phyloP scores from a whole-genome alignment of 495 filamentous ascomycete genomes.

The Evernia prunastri region DNA sequence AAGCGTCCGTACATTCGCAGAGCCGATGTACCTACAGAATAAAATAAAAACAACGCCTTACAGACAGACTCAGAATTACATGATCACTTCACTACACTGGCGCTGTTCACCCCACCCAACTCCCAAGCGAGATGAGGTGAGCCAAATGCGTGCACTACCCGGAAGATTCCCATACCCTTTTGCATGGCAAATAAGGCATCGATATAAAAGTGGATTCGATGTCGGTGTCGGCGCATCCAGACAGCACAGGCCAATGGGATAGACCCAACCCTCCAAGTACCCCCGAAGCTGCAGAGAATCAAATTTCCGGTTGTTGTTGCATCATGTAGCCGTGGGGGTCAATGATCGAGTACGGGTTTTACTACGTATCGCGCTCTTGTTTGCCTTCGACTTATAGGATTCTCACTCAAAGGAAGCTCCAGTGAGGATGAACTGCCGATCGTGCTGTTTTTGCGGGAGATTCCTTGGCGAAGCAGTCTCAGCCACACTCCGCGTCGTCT shows the following conservation, averaged over 20 bases:
- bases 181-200: not conserved
- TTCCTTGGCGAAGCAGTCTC: not conserved
- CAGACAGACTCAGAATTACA: too few species aligned
- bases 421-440: not conserved
- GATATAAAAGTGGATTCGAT: not conserved
- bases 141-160: not conserved
- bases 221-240: not conserved
- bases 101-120: not conserved
- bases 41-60: not conserved
- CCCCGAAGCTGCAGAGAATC: not conserved
- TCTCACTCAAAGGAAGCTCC: not conserved
- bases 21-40: not conserved
- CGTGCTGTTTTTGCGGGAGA: not conserved
- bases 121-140: conserved; percentile 13
- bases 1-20: not conserved
- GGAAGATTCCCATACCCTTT: not conserved
- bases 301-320: not conserved
- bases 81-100: not conserved
- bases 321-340: not conserved
- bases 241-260: not conserved
- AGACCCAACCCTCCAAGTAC: not conserved
- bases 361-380: not conserved
- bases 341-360: not conserved
- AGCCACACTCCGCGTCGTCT: not conserved
- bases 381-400: not conserved